Base-by-base conservation (phyloP, 306 rosid species). In the Rubus parviflorus region DNA sequence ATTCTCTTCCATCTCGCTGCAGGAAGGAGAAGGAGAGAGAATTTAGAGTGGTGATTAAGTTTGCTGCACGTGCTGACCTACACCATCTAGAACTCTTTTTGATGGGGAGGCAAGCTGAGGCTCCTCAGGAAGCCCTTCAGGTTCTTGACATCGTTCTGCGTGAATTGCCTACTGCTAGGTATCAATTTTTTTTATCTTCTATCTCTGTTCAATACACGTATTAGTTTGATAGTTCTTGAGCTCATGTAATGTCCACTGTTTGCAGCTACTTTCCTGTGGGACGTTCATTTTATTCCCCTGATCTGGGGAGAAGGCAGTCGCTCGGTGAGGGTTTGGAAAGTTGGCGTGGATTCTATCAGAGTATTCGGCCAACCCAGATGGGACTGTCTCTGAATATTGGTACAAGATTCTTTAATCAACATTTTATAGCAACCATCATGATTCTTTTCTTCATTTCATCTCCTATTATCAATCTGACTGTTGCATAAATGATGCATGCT, bases 331-430 rank as follows among this genome's bases (percentile, higher is more conserved):
- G 99, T 14, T 75, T 95, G 88, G 98, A 95, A 79, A 95, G 99
- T 60, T 95, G 99, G 99, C 92, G 99, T 4, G 99, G 99, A 2
- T 95, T 95, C 80, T 95, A 95, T 76, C 99, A 95, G 65, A 95
- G 99, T 61, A 95, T 95, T 67, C 93, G 99, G 8, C 99, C 97
- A 23, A 95, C 99, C 0, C 99, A 95, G 82, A 95, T 95, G 99
- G 98, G 99, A 6, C 77, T 95, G 12, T 92, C 99, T 4, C 85
- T 95, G 5, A 95, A 95, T 53, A 95, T 95, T 77, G 99, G 99
- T 95, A 80, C 40, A 73, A 3, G n/a, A 14, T 41, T 46, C 48
- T 47, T 41, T 17, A 49, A 17, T 49, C 3, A 6, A 70, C 53
- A 25, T 15, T 56, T 42, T 20, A 42, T 6, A 37, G 77, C 40